Evolutionary conservation across 1,284 basidiomycete species (phyloP), one percentile per base, ranked within the genome.

Genomic region (Mycena sp.): DNA sequence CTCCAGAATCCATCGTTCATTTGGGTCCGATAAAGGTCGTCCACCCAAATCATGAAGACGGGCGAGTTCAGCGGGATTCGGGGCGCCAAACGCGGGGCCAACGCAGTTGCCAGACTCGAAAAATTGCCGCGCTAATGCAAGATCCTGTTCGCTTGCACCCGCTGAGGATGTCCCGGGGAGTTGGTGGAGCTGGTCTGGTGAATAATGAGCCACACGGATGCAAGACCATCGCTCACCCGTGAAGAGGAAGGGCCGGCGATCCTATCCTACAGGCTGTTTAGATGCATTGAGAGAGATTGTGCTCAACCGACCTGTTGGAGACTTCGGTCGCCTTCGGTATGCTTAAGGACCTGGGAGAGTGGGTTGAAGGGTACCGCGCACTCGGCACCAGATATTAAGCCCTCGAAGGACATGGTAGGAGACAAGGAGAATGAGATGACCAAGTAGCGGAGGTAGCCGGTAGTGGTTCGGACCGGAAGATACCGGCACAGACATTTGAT

Each of bases 381-480:
- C 83, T 97, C 97, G 67, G 96, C 90, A 74, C 96, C 96, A 68
- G 94, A 96, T 75, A 98, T 90, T 74, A 98, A 89, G 70, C 90
- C 87, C 83, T 92, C 91, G 64, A 94, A 85, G 25, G 92, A 93
- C 93, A 94, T 93, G 72, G 70, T 54, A 22, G 16, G 52, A 54
- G 22, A 22, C 52, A 54, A 54, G 30, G 30, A 34, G 30, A 34
- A 34, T 34, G 30, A 34, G 30, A 34, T 34, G 30, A 34, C 30
- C 30, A 34, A 34, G 30, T 34, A 34, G 30, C 30, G 41, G 41
- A 44, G 16, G 16, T 44, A 16, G 16, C 41, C 41, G 41, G 41
- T 44, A 41, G 20, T 18, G 14, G n/a, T 34, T 38, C 38, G 62
- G 62, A 41, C 62, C 37, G 38, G 8, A 64, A 41, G 50, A 64